A percentile compares a stretch with the other conserved stretches of the same genome.
These are phyloP conservation scores for Ulvella scutata DNA, from an alignment of 139 green algal species.

Conservation along the genomic window DNA sequence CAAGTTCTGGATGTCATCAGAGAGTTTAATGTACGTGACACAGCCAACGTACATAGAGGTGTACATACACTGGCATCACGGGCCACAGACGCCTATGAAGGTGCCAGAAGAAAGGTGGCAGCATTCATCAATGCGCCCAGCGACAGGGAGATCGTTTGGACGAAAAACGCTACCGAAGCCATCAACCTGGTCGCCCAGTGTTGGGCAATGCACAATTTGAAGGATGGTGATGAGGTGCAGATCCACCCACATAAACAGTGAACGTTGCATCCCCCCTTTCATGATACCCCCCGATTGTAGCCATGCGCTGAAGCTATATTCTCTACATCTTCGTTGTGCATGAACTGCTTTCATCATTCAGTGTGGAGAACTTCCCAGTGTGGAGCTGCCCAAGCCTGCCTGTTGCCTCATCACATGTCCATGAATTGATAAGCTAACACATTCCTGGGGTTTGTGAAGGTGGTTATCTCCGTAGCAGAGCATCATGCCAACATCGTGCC, in stretches of 20 bases:
- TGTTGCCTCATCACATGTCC: no score
- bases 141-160: constrained; percentile 84
- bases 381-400: no score
- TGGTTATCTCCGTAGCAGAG: constrained; percentile 87
- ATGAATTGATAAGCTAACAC: not conserved
- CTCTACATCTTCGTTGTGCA: no score
- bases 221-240: constrained; percentile 83
- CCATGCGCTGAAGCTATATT: no score
- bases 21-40: constrained; percentile 77
- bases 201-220: constrained; percentile 74
- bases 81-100: constrained; percentile 86
- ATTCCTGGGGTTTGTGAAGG: constrained; percentile 23
- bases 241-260: no score
- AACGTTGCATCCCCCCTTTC: no score
- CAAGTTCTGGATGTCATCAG: constrained; percentile 50
- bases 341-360: no score
- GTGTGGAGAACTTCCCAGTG: no score
- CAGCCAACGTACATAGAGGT: constrained; percentile 94
- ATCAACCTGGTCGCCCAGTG: constrained; percentile 96
- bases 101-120: constrained; percentile 70
- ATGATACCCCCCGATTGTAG: no score
- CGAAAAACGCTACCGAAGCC: constrained; percentile 84
- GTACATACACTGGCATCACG: constrained; percentile 61
- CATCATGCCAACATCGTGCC: constrained; percentile 97
- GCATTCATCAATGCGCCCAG: constrained; percentile 65